Evolutionary conservation across 768 basidiomycete genomes (phyloP), one percentile per base, ranked within the genome.

Genomic region (Mycena leptocephala): DNA sequence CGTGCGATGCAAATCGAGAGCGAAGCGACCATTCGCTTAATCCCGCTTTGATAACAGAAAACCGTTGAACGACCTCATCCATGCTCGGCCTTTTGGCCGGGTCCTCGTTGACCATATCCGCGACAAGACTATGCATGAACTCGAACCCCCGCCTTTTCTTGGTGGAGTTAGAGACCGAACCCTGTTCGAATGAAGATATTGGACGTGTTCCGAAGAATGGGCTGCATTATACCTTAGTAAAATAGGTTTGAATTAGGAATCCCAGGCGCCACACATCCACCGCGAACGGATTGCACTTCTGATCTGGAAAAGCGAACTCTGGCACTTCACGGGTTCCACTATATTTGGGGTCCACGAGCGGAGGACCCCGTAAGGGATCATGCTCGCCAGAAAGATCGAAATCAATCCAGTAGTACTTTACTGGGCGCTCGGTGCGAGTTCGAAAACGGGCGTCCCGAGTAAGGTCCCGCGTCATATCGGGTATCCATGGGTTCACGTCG

Each of bases 61-160:
- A 85, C 1, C 82, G 81, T 1, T 51, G 5, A 0, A 87, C 82
- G 7, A 85, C 85, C 26, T 84, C 79, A 20, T 87, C 83, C 73
- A 87, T 87, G 0, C 72, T 84, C 0, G 87, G 87, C 30, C 87
- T 80, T 53, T 83, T 82, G 0, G 72, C 33, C 0, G 87, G 87
- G 46, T 88, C 85, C 3, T 80, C 71, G 14, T 86, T 82, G 1
- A 81, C 76, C 89, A 90, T 87, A 20, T 82, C 82, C 0, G 76
- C 70, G 13, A 87, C 72, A 7, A 88, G 79, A 3, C 78, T 78
- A 37, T 74, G 43, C 80, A 88, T 78, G 58, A 88, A 88, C 13
- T 71, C 46, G 24, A 71, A 62, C 10, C 70, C 67, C 46, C 7
- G 48, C 13, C 3, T 39, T 41, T 37, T 41, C 22, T 37, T 20